Conservation (phyloP, 2,329 filamentous ascomycete genomes). For the Claviceps africana region DNA sequence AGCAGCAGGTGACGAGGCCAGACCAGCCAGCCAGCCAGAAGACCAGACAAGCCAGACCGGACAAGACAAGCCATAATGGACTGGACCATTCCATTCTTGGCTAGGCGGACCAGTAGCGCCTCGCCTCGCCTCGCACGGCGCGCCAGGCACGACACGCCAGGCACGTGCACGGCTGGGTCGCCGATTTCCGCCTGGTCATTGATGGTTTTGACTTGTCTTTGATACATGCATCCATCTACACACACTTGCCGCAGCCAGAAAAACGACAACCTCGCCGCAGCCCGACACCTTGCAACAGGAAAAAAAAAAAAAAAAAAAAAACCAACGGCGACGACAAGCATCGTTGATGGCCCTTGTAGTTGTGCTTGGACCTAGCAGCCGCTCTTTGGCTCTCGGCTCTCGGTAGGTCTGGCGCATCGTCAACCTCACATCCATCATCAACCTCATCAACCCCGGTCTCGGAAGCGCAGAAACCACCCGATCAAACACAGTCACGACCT, state of each 20-base stretch:
- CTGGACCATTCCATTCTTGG: too few relatives aligned
- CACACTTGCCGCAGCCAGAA: not conserved
- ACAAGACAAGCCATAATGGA: too few relatives aligned
- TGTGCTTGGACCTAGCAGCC: not conserved
- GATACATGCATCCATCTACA: not conserved
- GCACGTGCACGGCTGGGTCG: too few relatives aligned
- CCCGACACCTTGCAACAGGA: slow-evolving; percentile 4
- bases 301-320: not conserved
- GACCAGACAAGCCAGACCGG: too few relatives aligned
- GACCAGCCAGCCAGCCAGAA: too few relatives aligned
- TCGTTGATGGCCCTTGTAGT: not conserved
- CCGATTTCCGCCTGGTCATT: too few relatives aligned
- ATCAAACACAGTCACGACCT: not conserved
- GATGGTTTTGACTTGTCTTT: not conserved
- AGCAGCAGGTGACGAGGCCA: too few relatives aligned
- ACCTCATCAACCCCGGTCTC: not conserved
- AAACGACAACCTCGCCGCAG: slow-evolving; percentile 1
- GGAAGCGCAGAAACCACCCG: not conserved
- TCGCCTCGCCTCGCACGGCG: too few relatives aligned
- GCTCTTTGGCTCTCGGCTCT: not conserved
- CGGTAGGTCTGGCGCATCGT: not conserved
- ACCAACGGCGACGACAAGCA: not conserved
- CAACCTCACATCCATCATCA: not conserved
- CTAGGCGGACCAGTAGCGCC: too few relatives aligned
- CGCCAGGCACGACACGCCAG: too few relatives aligned